Evolutionary conservation across 108 stramenopile genomes (phyloP).

Genomic region (Cyclotella kingstonii): DNA sequence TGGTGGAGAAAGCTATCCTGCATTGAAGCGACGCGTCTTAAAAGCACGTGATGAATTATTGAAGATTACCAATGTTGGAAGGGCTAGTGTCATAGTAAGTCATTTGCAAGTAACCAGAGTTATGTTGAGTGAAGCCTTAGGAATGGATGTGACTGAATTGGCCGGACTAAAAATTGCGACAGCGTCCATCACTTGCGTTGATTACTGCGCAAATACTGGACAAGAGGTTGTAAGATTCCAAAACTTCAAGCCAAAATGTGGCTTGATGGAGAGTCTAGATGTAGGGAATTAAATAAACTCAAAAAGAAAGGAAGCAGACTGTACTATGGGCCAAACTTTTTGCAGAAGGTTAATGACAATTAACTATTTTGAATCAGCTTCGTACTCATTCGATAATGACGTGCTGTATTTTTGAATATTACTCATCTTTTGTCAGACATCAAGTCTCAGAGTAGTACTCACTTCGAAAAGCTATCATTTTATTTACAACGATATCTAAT

Average conservation of each 20-base stretch:
- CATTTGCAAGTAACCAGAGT: constrained; percentile 88
- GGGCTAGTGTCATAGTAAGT: constrained; percentile 70
- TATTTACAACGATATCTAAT: too few species aligned
- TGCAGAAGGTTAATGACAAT: too few species aligned
- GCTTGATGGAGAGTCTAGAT: constrained; percentile 63
- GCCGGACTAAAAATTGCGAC: constrained; percentile 70
- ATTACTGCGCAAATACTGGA: constrained; percentile 57
- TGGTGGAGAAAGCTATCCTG: constrained; percentile 77
- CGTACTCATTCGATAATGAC: too few species aligned
- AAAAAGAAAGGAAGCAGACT: not conserved
- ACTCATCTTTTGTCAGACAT: too few species aligned
- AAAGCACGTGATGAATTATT: constrained; percentile 63
- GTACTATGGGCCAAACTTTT: too few species aligned
- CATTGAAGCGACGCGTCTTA: constrained; percentile 68
- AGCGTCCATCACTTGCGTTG: constrained; percentile 81
- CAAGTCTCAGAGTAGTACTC: too few species aligned
- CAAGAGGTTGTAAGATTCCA: constrained; percentile 72
- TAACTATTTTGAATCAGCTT: too few species aligned
- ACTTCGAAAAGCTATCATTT: too few species aligned
- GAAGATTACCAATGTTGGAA: constrained; percentile 50
- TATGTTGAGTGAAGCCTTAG: constrained; percentile 76
- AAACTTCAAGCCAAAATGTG: constrained; percentile 83
- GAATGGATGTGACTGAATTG: constrained; percentile 69
- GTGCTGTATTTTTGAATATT: too few species aligned
- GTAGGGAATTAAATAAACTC: constrained; percentile 64